phyloP scores from a whole-genome alignment of 352 stramenopile species.

The Poterioochromonas sp. region DNA sequence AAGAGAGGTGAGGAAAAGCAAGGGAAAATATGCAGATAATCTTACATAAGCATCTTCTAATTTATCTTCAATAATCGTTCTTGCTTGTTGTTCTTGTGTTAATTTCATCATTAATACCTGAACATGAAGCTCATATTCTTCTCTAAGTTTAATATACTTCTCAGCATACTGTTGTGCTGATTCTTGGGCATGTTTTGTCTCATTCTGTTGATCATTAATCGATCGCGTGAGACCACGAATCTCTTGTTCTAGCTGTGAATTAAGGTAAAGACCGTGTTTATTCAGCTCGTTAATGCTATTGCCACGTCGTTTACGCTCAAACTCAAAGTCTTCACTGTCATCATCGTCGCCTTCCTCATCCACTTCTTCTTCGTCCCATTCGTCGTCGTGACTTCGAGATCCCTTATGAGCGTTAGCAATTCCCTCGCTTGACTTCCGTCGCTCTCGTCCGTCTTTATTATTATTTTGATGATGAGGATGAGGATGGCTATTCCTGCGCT shows the following conservation, averaged over 20 bases:
- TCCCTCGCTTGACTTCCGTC: too few species aligned
- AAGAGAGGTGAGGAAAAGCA: too few species aligned
- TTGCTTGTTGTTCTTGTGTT: conserved; percentile 25
- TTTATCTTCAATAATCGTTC: conserved; percentile 20
- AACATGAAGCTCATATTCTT: conserved; percentile 30
- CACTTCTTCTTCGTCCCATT: neutral
- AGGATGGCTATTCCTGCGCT: too few species aligned
- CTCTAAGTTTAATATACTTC: conserved; percentile 5
- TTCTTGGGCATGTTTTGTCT: neutral
- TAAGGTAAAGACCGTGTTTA: neutral
- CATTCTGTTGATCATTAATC: neutral
- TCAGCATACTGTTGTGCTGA: conserved; percentile 5
- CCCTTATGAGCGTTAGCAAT: too few species aligned
- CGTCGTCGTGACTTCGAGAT: neutral
- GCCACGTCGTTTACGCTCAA: too few species aligned
- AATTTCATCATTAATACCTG: conserved; percentile 21
- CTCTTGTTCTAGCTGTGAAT: neutral
- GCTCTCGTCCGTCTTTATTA: too few species aligned
- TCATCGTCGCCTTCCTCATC: neutral
- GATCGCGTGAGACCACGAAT: neutral
- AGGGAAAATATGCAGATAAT: too few species aligned
- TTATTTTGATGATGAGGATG: too few species aligned
- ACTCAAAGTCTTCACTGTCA: too few species aligned
- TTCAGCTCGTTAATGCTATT: neutral
- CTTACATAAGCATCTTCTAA: conserved; percentile 20